Evolutionary conservation across 2,329 filamentous ascomycete genomes (phyloP).

Genomic region (Pseudovirgaria hyperparasitica): DNA sequence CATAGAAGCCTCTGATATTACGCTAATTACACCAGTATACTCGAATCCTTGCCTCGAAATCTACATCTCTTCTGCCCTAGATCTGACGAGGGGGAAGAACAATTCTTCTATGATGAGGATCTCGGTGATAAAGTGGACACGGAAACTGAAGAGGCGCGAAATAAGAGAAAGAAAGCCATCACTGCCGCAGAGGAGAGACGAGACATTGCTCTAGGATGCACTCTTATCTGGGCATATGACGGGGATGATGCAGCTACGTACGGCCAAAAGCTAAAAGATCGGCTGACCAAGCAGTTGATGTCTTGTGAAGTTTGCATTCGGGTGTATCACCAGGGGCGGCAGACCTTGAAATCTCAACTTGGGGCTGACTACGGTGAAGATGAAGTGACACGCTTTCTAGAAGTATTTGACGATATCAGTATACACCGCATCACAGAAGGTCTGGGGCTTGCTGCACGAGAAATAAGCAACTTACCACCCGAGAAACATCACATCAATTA

Average conservation of each 20-base stretch:
- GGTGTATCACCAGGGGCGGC: slow-evolving; percentile 32
- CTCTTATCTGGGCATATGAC: slow-evolving; percentile 35
- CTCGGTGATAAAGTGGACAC: slow-evolving; percentile 15
- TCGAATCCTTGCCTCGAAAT: slow-evolving; percentile 22
- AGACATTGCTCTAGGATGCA: slow-evolving; percentile 27
- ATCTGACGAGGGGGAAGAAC: slow-evolving; percentile 15
- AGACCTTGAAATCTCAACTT: slow-evolving; percentile 23
- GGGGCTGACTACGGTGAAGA: slow-evolving; percentile 28
- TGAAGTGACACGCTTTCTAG: slow-evolving; percentile 30
- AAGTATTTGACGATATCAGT: slow-evolving; percentile 32
- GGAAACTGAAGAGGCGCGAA: slow-evolving; percentile 15
- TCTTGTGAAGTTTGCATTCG: slow-evolving; percentile 38
- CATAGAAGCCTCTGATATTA: slow-evolving; percentile 7
- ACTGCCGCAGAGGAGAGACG: slow-evolving; percentile 27
- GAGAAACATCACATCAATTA: slow-evolving; percentile 37
- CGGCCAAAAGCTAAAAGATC: slow-evolving; percentile 26
- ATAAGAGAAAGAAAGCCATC: slow-evolving; percentile 19
- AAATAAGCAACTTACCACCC: slow-evolving; percentile 32
- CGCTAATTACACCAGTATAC: slow-evolving; percentile 20
- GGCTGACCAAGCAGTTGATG: slow-evolving; percentile 29
- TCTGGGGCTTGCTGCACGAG: slow-evolving; percentile 26
- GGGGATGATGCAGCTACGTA: slow-evolving; percentile 32
- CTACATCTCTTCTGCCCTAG: slow-evolving; percentile 38
- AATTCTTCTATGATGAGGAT: slow-evolving; percentile 34
- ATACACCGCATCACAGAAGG: slow-evolving; percentile 30